phyloP scores from a whole-genome alignment of 2,329 filamentous ascomycete genomes.

The Colletotrichum aenigma region DNA sequence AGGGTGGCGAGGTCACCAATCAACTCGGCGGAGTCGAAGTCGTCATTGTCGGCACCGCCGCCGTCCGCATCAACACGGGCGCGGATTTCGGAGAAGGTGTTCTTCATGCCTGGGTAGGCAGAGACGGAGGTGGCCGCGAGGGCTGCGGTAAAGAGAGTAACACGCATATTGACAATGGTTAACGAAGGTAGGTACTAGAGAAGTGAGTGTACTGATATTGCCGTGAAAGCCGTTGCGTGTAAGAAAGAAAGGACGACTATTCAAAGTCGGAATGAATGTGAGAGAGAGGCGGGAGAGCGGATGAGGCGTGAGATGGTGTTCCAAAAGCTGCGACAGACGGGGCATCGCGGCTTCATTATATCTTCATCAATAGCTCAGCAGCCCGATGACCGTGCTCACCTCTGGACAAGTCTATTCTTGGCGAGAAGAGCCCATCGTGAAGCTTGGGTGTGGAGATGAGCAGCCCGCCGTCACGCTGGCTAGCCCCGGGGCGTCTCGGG shows the following conservation, averaged over 20 bases:
- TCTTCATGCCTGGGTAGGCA: conserved; percentile 22
- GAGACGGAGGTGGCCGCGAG: conserved; percentile 14
- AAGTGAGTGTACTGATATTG: not conserved
- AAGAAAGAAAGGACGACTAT: not conserved
- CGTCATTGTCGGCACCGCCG: not conserved
- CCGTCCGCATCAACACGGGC: conserved; percentile 13
- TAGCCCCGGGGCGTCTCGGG: not conserved
- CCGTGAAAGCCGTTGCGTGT: not conserved
- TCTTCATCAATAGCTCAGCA: not conserved
- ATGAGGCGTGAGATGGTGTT: not conserved
- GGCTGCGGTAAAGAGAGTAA: conserved; percentile 11
- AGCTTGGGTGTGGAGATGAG: conserved; percentile 4
- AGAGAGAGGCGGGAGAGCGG: not conserved
- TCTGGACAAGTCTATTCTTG: not conserved
- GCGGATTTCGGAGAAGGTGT: conserved; percentile 22
- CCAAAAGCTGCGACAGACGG: not conserved
- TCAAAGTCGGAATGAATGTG: not conserved
- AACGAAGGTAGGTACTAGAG: not conserved
- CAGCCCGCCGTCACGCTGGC: not conserved
- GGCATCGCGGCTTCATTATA: conserved; percentile 8
- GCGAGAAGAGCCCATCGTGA: not conserved
- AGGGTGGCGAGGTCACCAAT: conserved; percentile 43
- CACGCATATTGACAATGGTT: conserved; percentile 26
- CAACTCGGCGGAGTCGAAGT: conserved; percentile 11
- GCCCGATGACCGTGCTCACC: not conserved